A percentile compares a stretch with the other conserved stretches of the same genome.
These are phyloP conservation scores for Pseudocercospora fijiensis DNA, from an alignment of 2,329 filamentous ascomycete genomes.

Conservation along the genomic window DNA sequence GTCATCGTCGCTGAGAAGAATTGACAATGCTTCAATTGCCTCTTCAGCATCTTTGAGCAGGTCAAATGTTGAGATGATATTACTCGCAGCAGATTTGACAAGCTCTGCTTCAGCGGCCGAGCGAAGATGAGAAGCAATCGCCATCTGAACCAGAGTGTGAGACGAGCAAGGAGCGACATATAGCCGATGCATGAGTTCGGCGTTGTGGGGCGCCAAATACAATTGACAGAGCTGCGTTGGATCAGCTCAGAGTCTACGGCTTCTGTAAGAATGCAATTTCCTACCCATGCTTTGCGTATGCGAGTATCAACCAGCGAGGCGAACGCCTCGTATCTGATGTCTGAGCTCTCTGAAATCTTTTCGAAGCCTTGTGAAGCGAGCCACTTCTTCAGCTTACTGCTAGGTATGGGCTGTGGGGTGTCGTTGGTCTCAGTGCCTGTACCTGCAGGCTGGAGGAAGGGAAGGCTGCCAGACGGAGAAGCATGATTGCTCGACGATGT, in stretches of 20 bases:
- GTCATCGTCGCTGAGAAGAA: constrained; percentile 55
- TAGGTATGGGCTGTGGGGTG: constrained; percentile 52
- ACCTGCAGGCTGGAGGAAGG: constrained; percentile 70
- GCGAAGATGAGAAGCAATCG: constrained; percentile 66
- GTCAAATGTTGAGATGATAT: constrained; percentile 45
- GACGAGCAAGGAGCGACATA: constrained; percentile 67
- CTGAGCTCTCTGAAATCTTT: constrained; percentile 48
- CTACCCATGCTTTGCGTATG: constrained; percentile 83
- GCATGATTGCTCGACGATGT: constrained; percentile 86
- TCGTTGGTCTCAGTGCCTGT: constrained; percentile 34
- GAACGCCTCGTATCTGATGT: constrained; percentile 69
- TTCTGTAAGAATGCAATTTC: constrained; percentile 16
- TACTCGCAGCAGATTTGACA: constrained; percentile 54
- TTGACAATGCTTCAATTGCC: constrained; percentile 63
- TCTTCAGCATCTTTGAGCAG: constrained; percentile 61
- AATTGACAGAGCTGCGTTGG: constrained; percentile 66
- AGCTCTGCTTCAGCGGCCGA: constrained; percentile 73
- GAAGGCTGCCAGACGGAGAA: constrained; percentile 82
- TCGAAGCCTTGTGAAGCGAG: constrained; percentile 45
- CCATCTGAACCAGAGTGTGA: constrained; percentile 61
- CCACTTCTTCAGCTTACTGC: constrained; percentile 69
- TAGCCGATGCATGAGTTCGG: constrained; percentile 64
- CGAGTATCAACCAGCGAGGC: constrained; percentile 71
- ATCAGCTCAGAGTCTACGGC: neutral
- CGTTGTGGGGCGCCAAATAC: constrained; percentile 72